These are phyloP conservation scores for Sporisorium reilianum DNA, from an alignment of 1,284 basidiomycete genomes.

Conservation along the genomic window DNA sequence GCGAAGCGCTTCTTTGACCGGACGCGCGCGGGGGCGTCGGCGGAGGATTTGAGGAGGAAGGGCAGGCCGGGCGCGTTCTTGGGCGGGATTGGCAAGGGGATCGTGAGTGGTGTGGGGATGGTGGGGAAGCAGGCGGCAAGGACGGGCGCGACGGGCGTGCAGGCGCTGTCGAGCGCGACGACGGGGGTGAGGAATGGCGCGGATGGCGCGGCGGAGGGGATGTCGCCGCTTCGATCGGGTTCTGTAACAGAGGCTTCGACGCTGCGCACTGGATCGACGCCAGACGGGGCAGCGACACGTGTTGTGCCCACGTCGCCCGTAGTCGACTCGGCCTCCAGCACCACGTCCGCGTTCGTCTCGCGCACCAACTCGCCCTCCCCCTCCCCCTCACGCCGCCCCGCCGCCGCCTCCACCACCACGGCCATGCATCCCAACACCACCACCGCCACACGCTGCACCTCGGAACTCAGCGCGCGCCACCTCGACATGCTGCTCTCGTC, in stretches of 20 bases:
- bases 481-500: conserved; percentile 67
- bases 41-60: conserved; percentile 32
- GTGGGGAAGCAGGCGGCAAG: conserved; percentile 59
- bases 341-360: conserved; percentile 37
- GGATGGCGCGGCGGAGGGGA: neutral
- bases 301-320: conserved; percentile 17
- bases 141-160: conserved; percentile 28
- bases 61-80: conserved; percentile 38
- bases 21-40: conserved; percentile 55
- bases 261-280: conserved; percentile 4
- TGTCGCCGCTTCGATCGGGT: conserved; percentile 10
- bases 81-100: conserved; percentile 54
- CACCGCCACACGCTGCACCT: neutral
- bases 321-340: conserved; percentile 23
- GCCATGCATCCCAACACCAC: neutral
- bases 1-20: conserved; percentile 63
- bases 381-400: conserved; percentile 26
- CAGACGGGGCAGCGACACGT: conserved; percentile 8
- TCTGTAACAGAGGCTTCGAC: conserved; percentile 1
- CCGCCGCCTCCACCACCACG: neutral
- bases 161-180: conserved; percentile 25
- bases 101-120: conserved; percentile 58
- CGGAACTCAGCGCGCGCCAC: conserved; percentile 51
- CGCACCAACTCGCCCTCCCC: conserved; percentile 40
- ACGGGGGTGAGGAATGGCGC: conserved; percentile 2